phyloP scores from a whole-genome alignment of 371 early-diverging fungal genomes.

The Syncephalis plumigaleata region DNA sequence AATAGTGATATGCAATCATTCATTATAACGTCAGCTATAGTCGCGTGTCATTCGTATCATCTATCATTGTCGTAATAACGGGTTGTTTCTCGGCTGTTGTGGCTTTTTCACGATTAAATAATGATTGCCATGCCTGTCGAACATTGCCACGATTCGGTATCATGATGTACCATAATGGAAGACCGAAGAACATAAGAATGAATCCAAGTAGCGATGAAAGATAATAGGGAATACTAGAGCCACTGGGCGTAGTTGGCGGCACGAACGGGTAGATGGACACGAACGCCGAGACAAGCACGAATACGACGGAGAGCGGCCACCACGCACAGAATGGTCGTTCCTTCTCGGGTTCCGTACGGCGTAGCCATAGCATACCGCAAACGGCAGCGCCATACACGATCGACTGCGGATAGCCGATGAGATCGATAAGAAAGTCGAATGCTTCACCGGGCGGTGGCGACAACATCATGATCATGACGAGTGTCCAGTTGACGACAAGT shows the following conservation, averaged over 20 bases:
- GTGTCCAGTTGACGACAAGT: constrained; percentile 4
- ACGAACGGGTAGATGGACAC: constrained; percentile 6
- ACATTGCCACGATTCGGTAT: too few relatives aligned
- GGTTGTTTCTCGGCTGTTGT: too few relatives aligned
- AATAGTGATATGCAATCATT: too few relatives aligned
- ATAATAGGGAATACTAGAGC: constrained; percentile 5
- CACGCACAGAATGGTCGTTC: constrained; percentile 6
- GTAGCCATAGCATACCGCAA: constrained; percentile 7
- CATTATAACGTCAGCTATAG: too few relatives aligned
- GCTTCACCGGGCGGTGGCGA: constrained; percentile 7
- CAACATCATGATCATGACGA: constrained; percentile 6
- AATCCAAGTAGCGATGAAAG: constrained; percentile 3
- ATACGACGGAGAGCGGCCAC: constrained; percentile 4
- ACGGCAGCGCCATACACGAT: constrained; percentile 8
- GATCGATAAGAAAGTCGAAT: constrained; percentile 8
- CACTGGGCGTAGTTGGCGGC: constrained; percentile 4
- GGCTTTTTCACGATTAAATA: too few relatives aligned
- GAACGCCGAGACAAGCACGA: constrained; percentile 5
- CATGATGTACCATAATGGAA: constrained; percentile 4
- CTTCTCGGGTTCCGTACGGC: constrained; percentile 2
- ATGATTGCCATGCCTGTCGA: too few relatives aligned
- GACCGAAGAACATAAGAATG: constrained; percentile 3
- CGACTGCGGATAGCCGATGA: constrained; percentile 7
- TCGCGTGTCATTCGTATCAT: too few relatives aligned
- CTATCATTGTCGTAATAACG: too few relatives aligned